Evolutionary conservation across 2,329 filamentous ascomycete genomes (phyloP).

Genomic region (Fonsecaea multimorphosa): DNA sequence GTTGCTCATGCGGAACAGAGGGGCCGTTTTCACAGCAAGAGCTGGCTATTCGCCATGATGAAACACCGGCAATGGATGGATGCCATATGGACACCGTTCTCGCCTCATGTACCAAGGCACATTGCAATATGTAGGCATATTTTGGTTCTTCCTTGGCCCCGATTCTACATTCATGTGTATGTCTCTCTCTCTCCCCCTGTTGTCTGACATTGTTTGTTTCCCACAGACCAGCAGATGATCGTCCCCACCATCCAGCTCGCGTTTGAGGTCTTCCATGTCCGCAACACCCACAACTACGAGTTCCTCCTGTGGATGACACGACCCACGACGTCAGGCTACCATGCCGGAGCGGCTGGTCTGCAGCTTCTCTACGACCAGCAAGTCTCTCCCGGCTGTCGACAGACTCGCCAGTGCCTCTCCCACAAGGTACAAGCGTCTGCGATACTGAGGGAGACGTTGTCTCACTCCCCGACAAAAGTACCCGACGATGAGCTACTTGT

Average conservation of each 20-base stretch:
- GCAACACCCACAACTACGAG: slow-evolving; percentile 19
- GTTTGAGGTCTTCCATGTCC: slow-evolving; percentile 20
- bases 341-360: slow-evolving; percentile 17
- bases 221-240: neutral
- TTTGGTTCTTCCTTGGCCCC: no score
- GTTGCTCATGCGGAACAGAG: neutral
- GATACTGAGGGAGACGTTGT: slow-evolving; percentile 11
- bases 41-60: slow-evolving; percentile 10
- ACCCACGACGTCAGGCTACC: slow-evolving; percentile 19
- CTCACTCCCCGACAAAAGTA: neutral
- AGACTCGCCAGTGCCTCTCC: slow-evolving; percentile 13
- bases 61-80: slow-evolving; percentile 18
- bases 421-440: slow-evolving; percentile 16
- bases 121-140: slow-evolving; percentile 17
- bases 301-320: slow-evolving; percentile 21
- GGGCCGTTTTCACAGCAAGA: neutral
- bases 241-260: slow-evolving; percentile 10
- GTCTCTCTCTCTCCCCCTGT: neutral
- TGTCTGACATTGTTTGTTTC: neutral
- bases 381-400: slow-evolving; percentile 15
- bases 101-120: slow-evolving; percentile 6
- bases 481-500: slow-evolving; percentile 9
- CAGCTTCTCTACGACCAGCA: slow-evolving; percentile 22
- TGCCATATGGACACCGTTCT: slow-evolving; percentile 7
- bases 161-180: no score